These are phyloP conservation scores for Pontederia crassipes DNA, from an alignment of 176 grass and related monocot species.

Conservation along the genomic window DNA sequence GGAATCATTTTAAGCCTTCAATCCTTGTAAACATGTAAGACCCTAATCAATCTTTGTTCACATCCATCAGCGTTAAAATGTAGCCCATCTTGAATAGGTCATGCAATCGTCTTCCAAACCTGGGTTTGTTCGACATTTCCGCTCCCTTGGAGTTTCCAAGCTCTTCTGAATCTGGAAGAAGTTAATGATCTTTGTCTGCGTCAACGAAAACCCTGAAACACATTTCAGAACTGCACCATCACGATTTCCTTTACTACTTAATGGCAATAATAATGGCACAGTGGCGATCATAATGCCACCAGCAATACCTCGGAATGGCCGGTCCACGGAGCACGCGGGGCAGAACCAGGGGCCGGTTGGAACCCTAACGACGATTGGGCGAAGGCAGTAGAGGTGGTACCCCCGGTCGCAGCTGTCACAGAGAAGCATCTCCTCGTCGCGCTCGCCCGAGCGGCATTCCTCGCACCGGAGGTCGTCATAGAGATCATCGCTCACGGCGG, in stretches of 20 bases:
- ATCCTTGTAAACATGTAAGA: too few relatives aligned
- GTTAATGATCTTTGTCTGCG: constrained; percentile 82
- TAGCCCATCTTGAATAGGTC: not conserved
- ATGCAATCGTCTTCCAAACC: constrained; percentile 19
- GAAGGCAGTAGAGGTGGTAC: constrained; percentile 71
- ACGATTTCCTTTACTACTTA: too few relatives aligned
- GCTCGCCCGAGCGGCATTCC: constrained; percentile 65
- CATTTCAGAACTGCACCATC: not conserved
- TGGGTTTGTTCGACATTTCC: constrained; percentile 39
- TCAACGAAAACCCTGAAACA: constrained; percentile 55
- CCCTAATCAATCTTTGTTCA: too few relatives aligned
- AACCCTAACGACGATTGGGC: constrained; percentile 70
- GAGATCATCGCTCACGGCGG: constrained; percentile 3
- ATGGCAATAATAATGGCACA: too few relatives aligned
- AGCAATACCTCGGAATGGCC: constrained; percentile 34
- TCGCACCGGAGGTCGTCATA: constrained; percentile 42
- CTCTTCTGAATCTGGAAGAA: constrained; percentile 82
- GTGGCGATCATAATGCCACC: too few relatives aligned
- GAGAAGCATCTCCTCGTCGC: constrained; percentile 64
- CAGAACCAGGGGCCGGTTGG: constrained; percentile 67
- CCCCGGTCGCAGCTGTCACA: constrained; percentile 80
- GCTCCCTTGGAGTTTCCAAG: not conserved
- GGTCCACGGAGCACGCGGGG: constrained; percentile 39
- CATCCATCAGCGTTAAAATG: not conserved
- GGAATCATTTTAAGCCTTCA: too few relatives aligned